A percentile compares a stretch with the other conserved stretches of the same genome.
Conservation (phyloP, 2,329 filamentous ascomycete genomes). For the Bipolaris gigantea region DNA sequence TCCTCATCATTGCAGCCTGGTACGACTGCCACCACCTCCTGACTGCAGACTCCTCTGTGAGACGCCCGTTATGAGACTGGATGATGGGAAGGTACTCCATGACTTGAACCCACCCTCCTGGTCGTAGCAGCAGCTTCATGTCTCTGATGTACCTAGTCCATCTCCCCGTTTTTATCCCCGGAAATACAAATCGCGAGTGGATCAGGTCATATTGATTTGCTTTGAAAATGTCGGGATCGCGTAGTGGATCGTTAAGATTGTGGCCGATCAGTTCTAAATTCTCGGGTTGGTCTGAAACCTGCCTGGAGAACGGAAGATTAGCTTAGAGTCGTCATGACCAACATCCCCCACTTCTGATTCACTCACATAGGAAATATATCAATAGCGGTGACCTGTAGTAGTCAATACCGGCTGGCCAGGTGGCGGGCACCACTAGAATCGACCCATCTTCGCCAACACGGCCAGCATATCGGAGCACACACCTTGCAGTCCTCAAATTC, state of each 20-base stretch:
- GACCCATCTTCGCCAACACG: not conserved
- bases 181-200: conserved; percentile 72
- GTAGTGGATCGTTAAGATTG: conserved; percentile 46
- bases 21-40: conserved; percentile 44
- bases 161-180: conserved; percentile 70
- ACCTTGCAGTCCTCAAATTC: conserved; percentile 45
- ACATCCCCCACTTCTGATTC: not conserved
- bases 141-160: conserved; percentile 79
- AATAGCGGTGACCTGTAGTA: conserved; percentile 40
- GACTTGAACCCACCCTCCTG: conserved; percentile 84
- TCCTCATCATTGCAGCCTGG: conserved; percentile 36
- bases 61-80: conserved; percentile 81
- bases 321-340: not conserved
- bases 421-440: not conserved
- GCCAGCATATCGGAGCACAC: conserved; percentile 12
- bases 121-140: conserved; percentile 70
- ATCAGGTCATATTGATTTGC: conserved; percentile 78
- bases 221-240: conserved; percentile 54
- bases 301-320: conserved; percentile 4
- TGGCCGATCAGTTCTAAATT: conserved; percentile 41
- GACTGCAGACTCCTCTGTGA: conserved; percentile 56
- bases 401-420: conserved; percentile 14
- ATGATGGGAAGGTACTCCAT: conserved; percentile 84
- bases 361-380: conserved; percentile 41
- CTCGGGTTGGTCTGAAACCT: conserved; percentile 41